Conservation (phyloP, 257 asterid genomes). For the Anisodus tanguticus region DNA sequence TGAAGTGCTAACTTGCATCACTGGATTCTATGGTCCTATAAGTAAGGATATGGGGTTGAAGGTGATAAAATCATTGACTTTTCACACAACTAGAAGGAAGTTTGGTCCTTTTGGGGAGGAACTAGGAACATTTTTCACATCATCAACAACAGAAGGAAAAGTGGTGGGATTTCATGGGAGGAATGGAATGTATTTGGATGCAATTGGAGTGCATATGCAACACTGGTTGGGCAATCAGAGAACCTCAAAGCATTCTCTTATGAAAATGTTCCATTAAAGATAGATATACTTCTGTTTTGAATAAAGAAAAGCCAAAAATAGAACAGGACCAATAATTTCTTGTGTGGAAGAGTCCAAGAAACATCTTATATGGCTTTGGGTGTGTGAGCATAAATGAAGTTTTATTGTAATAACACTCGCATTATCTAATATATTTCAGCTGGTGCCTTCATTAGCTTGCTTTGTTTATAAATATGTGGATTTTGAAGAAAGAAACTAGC, state of each 20-base stretch:
- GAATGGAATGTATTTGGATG: slow-evolving; percentile 72
- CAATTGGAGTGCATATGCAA: slow-evolving; percentile 89
- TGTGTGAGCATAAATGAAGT: not conserved
- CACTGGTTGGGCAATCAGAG: slow-evolving; percentile 82
- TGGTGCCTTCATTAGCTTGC: not conserved
- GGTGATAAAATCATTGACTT: slow-evolving; percentile 67
- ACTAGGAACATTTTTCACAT: slow-evolving; percentile 62
- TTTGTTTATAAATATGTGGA: no score
- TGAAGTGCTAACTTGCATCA: slow-evolving; percentile 71
- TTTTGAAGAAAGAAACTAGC: no score
- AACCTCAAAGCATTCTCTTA: slow-evolving; percentile 48
- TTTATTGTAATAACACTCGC: not conserved
- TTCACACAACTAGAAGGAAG: slow-evolving; percentile 59
- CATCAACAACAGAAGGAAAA: slow-evolving; percentile 77
- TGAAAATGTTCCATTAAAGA: slow-evolving; percentile 53
- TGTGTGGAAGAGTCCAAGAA: not conserved
- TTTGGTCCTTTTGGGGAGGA: slow-evolving; percentile 81
- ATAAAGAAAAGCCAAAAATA: slow-evolving; percentile 4
- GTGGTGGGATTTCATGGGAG: slow-evolving; percentile 89
- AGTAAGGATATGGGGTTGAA: slow-evolving; percentile 49
- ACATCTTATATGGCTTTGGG: not conserved
- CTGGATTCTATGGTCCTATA: slow-evolving; percentile 64
- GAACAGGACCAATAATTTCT: not conserved
- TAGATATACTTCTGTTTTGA: not conserved
- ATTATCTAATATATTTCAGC: not conserved